A percentile compares a stretch with the other conserved stretches of the same genome.
These are phyloP conservation scores for Naegleria gruberi DNA, from an alignment of 208 protist genomes.

Conservation along the genomic window DNA sequence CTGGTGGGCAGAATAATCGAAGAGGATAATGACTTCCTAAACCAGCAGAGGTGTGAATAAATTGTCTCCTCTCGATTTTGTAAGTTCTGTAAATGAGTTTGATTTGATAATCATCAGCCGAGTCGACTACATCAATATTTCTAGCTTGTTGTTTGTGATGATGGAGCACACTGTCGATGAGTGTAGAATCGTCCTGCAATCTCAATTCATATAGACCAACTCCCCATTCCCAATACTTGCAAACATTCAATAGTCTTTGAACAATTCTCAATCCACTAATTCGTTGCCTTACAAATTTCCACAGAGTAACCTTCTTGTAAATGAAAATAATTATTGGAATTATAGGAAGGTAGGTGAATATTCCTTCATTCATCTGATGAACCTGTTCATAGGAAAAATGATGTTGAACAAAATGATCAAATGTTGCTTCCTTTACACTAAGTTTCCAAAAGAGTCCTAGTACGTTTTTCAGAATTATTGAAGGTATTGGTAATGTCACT, in stretches of 20 bases:
- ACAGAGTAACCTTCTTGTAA: neutral
- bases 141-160: neutral
- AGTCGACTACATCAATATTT: neutral
- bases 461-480: neutral
- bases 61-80: neutral
- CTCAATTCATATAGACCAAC: neutral
- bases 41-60: neutral
- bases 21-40: neutral
- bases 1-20: neutral
- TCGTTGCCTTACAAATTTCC: neutral
- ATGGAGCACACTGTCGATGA: neutral
- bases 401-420: neutral
- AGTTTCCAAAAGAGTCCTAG: neutral
- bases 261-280: neutral
- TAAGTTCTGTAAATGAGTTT: neutral
- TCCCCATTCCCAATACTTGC: neutral
- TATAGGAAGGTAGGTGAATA: neutral
- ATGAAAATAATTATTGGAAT: neutral
- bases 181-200: neutral
- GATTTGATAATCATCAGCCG: neutral
- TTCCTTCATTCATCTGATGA: neutral
- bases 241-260: neutral
- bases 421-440: neutral
- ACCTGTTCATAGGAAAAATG: neutral
- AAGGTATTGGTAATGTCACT: neutral